Evolutionary conservation across 2,329 filamentous ascomycete species (phyloP).

Genomic region (Didymella glomerata): DNA sequence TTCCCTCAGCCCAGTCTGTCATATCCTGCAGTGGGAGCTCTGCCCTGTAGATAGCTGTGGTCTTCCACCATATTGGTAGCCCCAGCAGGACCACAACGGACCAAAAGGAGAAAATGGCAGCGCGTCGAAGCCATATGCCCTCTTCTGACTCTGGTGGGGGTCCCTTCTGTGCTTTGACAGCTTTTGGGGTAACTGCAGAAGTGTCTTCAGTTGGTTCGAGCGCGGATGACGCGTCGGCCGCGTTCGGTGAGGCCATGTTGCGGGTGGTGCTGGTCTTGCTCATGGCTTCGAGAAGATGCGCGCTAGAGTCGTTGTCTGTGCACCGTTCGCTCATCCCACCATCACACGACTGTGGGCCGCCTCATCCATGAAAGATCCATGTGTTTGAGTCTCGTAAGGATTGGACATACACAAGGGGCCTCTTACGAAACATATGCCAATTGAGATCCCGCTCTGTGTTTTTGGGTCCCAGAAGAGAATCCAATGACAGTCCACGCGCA

Average conservation of each 20-base stretch:
- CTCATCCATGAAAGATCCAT: not conserved
- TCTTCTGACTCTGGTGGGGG: conserved; percentile 82
- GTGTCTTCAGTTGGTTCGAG: conserved; percentile 14
- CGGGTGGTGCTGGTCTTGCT: conserved; percentile 32
- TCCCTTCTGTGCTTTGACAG: conserved; percentile 23
- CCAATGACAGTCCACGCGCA: not conserved
- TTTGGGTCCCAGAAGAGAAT: not conserved
- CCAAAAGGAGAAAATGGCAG: conserved; percentile 91
- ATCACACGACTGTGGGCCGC: conserved; percentile 9
- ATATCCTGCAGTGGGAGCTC: conserved; percentile 83
- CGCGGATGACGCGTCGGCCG: conserved; percentile 34
- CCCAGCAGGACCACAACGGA: conserved; percentile 82
- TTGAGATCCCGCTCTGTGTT: not conserved
- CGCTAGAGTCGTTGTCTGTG: conserved; percentile 2
- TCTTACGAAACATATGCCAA: no score
- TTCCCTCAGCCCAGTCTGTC: conserved; percentile 90
- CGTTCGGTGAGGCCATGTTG: conserved; percentile 41
- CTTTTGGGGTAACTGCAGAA: conserved; percentile 7
- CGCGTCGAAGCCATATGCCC: conserved; percentile 72
- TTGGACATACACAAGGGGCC: not conserved
- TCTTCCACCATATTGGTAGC: conserved; percentile 94
- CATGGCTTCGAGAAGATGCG: conserved; percentile 15
- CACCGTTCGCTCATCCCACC: conserved; percentile 17
- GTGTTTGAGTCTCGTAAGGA: not conserved
- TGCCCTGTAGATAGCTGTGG: conserved; percentile 90